Conservation (phyloP, 2,329 filamentous ascomycete genomes). For the Berkeleyomyces rouxiae region DNA sequence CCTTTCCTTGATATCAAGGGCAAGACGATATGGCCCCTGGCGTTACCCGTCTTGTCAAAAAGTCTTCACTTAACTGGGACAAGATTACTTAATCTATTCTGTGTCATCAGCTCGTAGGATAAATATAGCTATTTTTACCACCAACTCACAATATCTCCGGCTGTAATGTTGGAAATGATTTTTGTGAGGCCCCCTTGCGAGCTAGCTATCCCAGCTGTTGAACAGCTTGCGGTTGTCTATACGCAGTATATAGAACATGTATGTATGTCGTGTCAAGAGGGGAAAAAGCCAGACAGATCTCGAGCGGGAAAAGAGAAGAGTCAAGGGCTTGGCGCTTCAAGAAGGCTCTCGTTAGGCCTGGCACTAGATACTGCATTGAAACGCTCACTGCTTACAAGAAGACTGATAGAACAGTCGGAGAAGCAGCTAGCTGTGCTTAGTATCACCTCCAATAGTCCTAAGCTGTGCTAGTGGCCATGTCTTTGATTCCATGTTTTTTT, state of each 20-base stretch:
- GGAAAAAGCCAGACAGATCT: too few species aligned
- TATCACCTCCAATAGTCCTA: background rate
- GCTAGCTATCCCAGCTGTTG: background rate
- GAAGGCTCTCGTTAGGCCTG: background rate
- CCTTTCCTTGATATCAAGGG: background rate
- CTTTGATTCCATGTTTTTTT: background rate
- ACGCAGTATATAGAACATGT: too few species aligned
- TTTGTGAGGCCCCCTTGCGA: background rate
- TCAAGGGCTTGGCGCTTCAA: background rate
- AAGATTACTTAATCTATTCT: background rate
- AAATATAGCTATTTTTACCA: slow-evolving; percentile 1
- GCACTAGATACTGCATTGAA: background rate
- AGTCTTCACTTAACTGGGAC: background rate
- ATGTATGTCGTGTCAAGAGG: too few species aligned
- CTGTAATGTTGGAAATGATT: background rate
- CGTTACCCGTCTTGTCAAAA: background rate
- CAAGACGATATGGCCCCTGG: background rate
- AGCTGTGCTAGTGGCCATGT: background rate
- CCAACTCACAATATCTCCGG: background rate
- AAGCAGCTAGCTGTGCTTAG: background rate
- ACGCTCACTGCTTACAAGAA: background rate
- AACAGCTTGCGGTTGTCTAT: too few species aligned
- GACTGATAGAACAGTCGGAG: background rate
- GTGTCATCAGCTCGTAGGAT: background rate
- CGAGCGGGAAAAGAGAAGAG: too few species aligned